Evolutionary conservation across 345 rosid genomes (phyloP).

Genomic region (Eucalyptus curtisii): DNA sequence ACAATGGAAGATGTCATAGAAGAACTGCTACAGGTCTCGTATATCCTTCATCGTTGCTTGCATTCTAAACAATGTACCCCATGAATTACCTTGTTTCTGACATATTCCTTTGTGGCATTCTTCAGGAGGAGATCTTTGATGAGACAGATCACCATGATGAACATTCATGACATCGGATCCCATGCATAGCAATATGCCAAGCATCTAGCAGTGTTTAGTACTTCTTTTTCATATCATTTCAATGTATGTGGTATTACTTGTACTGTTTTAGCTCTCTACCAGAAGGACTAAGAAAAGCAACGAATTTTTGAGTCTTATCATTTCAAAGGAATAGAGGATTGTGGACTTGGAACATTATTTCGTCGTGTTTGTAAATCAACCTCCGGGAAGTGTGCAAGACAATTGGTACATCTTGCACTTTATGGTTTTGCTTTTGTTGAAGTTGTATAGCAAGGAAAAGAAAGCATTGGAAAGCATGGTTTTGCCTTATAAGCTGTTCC

Average conservation of each 20-base stretch:
- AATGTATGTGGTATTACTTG: background rate
- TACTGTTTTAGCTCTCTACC: background rate
- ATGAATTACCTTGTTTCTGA: background rate
- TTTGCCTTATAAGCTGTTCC: background rate
- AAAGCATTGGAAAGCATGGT: background rate
- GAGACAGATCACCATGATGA: conserved; percentile 88
- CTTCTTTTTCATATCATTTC: background rate
- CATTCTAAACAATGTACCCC: background rate
- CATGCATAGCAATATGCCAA: background rate
- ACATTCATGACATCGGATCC: conserved; percentile 32
- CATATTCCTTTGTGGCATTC: background rate
- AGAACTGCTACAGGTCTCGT: conserved; percentile 75
- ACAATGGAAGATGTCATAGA: conserved; percentile 99
- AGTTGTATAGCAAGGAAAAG: background rate
- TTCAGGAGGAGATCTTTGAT: conserved; percentile 90
- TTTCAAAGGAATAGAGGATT: background rate
- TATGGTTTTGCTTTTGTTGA: background rate
- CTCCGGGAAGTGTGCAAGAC: background rate
- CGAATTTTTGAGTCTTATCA: background rate
- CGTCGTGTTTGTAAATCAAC: background rate
- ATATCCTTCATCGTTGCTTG: background rate
- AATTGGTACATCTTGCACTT: background rate
- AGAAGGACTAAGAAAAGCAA: background rate
- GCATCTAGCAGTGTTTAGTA: background rate
- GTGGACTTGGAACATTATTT: background rate